Evolutionary conservation across 495 filamentous ascomycete species (phyloP).

Genomic region (Penicillium pancosmium): DNA sequence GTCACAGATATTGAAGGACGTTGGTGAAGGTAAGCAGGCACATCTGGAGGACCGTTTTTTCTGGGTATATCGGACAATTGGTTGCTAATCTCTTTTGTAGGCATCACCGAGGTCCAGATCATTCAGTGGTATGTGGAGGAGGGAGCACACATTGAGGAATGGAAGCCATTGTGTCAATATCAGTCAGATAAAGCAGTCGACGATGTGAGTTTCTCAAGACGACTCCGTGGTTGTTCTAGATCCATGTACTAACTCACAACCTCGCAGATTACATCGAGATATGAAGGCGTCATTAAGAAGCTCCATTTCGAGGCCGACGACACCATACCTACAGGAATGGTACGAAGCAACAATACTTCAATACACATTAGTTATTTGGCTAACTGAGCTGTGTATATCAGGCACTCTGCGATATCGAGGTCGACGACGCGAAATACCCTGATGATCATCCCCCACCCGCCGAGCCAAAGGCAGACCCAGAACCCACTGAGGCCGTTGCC

Average conservation of each 20-base stretch:
- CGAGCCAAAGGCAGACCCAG: conserved; percentile 33
- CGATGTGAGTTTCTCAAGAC: conserved; percentile 56
- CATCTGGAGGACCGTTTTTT: not conserved
- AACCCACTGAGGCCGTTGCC: conserved; percentile 24
- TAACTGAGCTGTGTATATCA: conserved; percentile 23
- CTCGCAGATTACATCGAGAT: conserved; percentile 83
- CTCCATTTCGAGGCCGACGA: conserved; percentile 94
- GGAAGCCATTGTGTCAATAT: conserved; percentile 96
- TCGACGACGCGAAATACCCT: conserved; percentile 59
- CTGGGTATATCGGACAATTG: not conserved
- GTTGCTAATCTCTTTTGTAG: not conserved
- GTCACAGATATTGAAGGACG: conserved; percentile 91
- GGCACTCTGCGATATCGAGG: conserved; percentile 58
- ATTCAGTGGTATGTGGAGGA: conserved; percentile 99
- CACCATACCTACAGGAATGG: conserved; percentile 89
- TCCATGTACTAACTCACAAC: conserved; percentile 9
- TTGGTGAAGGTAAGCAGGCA: conserved; percentile 77
- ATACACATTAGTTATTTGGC: not conserved
- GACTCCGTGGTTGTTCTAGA: not conserved
- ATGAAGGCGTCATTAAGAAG: conserved; percentile 94
- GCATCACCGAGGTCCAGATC: conserved; percentile 45
- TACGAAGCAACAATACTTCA: conserved; percentile 10
- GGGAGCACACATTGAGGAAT: conserved; percentile 94
- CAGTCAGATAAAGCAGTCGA: conserved; percentile 99
- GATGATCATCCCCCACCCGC: conserved; percentile 52